Evolutionary conservation across 257 asterid genomes (phyloP), one percentile per base, ranked within the genome.

Genomic region (Anisodus acutangulus): DNA sequence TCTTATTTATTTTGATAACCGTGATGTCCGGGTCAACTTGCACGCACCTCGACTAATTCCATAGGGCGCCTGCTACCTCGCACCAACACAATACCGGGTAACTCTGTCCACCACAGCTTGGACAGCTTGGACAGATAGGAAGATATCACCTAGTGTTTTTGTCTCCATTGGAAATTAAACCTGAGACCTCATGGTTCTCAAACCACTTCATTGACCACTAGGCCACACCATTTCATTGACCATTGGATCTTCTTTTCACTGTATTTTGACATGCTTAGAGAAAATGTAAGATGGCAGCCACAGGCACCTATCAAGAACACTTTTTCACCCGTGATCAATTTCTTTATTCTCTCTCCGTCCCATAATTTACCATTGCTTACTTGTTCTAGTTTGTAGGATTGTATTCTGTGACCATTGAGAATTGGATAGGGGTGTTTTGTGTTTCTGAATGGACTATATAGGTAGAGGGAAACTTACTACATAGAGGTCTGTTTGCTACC

Each of bases 391-490:
- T 19, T 47, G 19, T 74, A 1, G 43, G 80, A 19, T 49, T 13
- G 19, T 12, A 74, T 49, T 68, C 81, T 74, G 45, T 74, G 41
- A 74, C 81, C 45, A 6, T 49, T 49, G 62, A 49, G 45, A 74
- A 26, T 49, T 3, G 4, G 62, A 53, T 22, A 6, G 41, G 9
- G 81, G 11, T 22, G 62, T 49, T 8, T 74, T 74, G 45, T 49
- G 62, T 74, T 74, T 74, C 6, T 3, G 81, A 2, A 74, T 2
- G n/a, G 62, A 74, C 43, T 49, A 74, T 1, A 49, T 22, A 12
- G 45, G 62, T 49, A 74, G 45, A 51, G 12, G 41, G 62, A 74
- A 47, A 47, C 59, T 72, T 72, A 72, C 41, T 3, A 45, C 19
- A 10, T 19, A 47, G n/a, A n/a, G 58, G 10, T 71, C 17, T 71